Percentiles rank a stretch among this genome's conserved stretches.
phyloP scores from a whole-genome alignment of 2,329 filamentous ascomycete species.

The Ilyonectria sp. region DNA sequence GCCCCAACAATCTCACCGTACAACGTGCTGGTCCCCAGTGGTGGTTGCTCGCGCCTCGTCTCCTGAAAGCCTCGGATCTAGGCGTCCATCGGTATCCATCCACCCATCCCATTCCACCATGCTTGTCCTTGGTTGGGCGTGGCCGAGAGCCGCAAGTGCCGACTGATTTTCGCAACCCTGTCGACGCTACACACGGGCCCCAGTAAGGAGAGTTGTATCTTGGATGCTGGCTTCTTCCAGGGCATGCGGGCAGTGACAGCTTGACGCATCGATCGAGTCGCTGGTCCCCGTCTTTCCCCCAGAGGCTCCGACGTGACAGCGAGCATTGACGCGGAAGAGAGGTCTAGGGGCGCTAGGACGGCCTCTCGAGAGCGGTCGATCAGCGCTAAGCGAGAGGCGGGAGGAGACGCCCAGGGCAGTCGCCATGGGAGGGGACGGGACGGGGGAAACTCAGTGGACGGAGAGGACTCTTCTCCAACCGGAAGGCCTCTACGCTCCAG shows the following conservation, averaged over 20 bases:
- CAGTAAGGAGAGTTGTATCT: conserved; percentile 10
- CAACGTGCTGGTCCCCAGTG: conserved; percentile 4
- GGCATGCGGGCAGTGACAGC: conserved; percentile 9
- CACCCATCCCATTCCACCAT: conserved; percentile 14
- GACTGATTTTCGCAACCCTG: conserved; percentile 13
- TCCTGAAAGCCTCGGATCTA: conserved; percentile 20
- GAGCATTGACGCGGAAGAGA: conserved; percentile 31
- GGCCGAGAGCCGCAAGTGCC: conserved; percentile 25
- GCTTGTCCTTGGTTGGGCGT: conserved; percentile 8
- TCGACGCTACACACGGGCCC: conserved; percentile 18
- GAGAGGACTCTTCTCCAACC: conserved; percentile 26
- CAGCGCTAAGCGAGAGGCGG: conserved; percentile 48
- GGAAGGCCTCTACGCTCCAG: conserved; percentile 47
- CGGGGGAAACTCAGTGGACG: conserved; percentile 13
- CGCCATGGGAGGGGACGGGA: conserved; percentile 22
- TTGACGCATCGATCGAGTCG: conserved; percentile 5
- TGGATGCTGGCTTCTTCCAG: neutral
- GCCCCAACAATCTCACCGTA: conserved; percentile 10
- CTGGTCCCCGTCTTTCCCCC: neutral
- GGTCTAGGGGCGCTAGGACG: conserved; percentile 41
- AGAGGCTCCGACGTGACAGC: conserved; percentile 9
- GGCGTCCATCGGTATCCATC: conserved; percentile 1
- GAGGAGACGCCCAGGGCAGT: conserved; percentile 28
- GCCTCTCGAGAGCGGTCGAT: conserved; percentile 46
- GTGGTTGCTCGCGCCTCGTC: neutral